Percentiles rank a stretch among this genome's conserved stretches.
Evolutionary conservation across 2,329 filamentous ascomycete species (phyloP).

Genomic region (Thermoascus crustaceus): DNA sequence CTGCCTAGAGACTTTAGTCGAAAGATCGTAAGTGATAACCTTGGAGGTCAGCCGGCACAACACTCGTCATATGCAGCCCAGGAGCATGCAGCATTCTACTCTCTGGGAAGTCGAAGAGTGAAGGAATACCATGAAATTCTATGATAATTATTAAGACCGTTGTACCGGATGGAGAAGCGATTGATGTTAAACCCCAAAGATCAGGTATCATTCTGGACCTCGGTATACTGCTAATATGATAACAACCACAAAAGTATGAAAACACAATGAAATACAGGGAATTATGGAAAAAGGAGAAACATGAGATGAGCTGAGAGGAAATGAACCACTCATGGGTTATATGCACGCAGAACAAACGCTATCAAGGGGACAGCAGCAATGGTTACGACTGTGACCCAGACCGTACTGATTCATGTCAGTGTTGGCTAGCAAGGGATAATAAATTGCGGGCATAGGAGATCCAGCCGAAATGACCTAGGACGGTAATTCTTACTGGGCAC

Average conservation of each 20-base stretch:
- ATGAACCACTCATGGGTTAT: conserved; percentile 16
- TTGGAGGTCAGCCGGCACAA: too few species aligned
- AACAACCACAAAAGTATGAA: conserved; percentile 14
- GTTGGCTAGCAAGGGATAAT: conserved; percentile 9
- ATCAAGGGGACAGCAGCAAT: conserved; percentile 22
- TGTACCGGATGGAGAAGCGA: background rate
- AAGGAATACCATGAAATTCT: background rate
- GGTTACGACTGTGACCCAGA: conserved; percentile 17
- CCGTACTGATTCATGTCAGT: conserved; percentile 26
- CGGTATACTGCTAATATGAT: background rate
- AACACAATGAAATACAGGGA: conserved; percentile 25
- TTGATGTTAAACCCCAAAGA: background rate
- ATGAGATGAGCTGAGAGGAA: conserved; percentile 6
- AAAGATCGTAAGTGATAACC: too few species aligned
- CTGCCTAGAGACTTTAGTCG: too few species aligned
- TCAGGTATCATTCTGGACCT: conserved; percentile 9
- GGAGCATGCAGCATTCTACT: too few species aligned
- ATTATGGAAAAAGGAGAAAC: conserved; percentile 17
- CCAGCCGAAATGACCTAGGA: conserved; percentile 5
- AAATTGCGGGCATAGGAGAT: conserved; percentile 6
- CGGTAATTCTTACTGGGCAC: conserved; percentile 18
- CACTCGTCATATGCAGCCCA: too few species aligned
- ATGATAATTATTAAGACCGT: conserved; percentile 4
- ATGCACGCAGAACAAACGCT: conserved; percentile 23
- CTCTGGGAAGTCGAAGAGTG: too few species aligned